Evolutionary conservation across 1,139 yeast genomes (phyloP).

Genomic region (Geotrichum candidum): DNA sequence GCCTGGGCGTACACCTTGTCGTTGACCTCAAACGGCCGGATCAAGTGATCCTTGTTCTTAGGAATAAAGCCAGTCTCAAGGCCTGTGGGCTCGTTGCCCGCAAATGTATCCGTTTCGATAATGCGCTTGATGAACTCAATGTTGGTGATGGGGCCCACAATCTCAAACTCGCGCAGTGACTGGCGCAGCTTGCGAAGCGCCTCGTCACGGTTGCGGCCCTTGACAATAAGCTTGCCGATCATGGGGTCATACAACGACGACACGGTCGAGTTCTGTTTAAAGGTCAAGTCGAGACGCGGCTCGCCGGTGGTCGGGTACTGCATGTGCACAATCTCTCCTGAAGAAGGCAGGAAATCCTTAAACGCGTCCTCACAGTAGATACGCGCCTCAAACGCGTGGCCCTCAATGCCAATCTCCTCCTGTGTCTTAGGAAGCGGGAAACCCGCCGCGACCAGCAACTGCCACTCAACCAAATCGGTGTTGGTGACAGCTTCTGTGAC

Average conservation of each 20-base stretch:
- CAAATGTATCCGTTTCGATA: conserved; percentile 27
- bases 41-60: conserved; percentile 27
- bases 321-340: conserved; percentile 32
- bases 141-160: conserved; percentile 36
- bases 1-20: conserved; percentile 32
- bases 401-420: conserved; percentile 29
- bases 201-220: conserved; percentile 30
- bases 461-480: conserved; percentile 88
- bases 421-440: conserved; percentile 34
- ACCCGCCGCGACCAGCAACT: conserved; percentile 90
- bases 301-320: conserved; percentile 27
- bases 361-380: conserved; percentile 36
- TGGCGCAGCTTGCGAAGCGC: conserved; percentile 31
- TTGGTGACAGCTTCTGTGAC: conserved; percentile 82
- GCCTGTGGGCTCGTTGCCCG: conserved; percentile 30
- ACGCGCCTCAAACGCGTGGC: conserved; percentile 35
- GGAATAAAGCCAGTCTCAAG: conserved; percentile 35
- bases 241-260: conserved; percentile 35
- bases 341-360: conserved; percentile 32
- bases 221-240: conserved; percentile 36
- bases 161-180: conserved; percentile 32
- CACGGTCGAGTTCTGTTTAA: conserved; percentile 30
- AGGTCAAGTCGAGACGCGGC: conserved; percentile 33
- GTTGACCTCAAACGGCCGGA: conserved; percentile 22
- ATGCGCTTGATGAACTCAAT: conserved; percentile 34